Conservation (phyloP, 2,329 filamentous ascomycete genomes). For the Pseudofabraea citricarpa region DNA sequence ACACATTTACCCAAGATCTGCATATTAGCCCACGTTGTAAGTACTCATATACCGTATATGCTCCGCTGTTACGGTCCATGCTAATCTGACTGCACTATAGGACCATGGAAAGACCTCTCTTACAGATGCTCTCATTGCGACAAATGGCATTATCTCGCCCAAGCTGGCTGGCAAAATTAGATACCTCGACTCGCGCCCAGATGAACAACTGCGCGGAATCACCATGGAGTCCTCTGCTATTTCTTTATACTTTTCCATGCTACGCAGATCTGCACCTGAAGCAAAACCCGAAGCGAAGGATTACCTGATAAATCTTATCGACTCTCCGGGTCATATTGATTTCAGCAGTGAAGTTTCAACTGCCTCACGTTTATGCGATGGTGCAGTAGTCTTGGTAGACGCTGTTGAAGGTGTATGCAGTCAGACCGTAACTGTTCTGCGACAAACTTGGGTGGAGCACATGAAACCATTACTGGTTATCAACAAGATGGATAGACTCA, state of each 20-base stretch:
- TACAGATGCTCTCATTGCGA: slow-evolving; percentile 91
- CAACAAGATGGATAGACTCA: slow-evolving; percentile 95
- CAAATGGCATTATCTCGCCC: slow-evolving; percentile 98
- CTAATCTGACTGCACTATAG: slow-evolving; percentile 30
- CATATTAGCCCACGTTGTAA: slow-evolving; percentile 85
- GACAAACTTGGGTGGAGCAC: slow-evolving; percentile 94
- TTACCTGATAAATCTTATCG: slow-evolving; percentile 95
- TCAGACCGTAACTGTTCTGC: slow-evolving; percentile 93
- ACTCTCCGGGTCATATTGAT: slow-evolving; percentile 96
- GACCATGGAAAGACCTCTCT: slow-evolving; percentile 98
- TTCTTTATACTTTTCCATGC: slow-evolving; percentile 90
- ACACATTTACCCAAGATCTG: slow-evolving; percentile 75
- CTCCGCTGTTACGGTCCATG: not conserved
- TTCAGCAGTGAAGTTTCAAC: slow-evolving; percentile 98
- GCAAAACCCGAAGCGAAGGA: slow-evolving; percentile 71
- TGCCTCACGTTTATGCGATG: slow-evolving; percentile 89
- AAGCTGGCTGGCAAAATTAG: slow-evolving; percentile 97
- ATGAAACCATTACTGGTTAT: slow-evolving; percentile 91
- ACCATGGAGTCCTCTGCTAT: slow-evolving; percentile 99
- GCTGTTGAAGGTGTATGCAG: slow-evolving; percentile 98
- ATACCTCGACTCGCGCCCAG: slow-evolving; percentile 91
- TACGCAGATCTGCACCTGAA: slow-evolving; percentile 67
- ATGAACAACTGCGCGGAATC: slow-evolving; percentile 93
- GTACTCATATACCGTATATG: slow-evolving; percentile 22
- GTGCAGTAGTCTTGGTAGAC: slow-evolving; percentile 89